These are phyloP conservation scores for Penicillium sp. DNA, from an alignment of 2,329 filamentous ascomycete genomes.

Conservation along the genomic window DNA sequence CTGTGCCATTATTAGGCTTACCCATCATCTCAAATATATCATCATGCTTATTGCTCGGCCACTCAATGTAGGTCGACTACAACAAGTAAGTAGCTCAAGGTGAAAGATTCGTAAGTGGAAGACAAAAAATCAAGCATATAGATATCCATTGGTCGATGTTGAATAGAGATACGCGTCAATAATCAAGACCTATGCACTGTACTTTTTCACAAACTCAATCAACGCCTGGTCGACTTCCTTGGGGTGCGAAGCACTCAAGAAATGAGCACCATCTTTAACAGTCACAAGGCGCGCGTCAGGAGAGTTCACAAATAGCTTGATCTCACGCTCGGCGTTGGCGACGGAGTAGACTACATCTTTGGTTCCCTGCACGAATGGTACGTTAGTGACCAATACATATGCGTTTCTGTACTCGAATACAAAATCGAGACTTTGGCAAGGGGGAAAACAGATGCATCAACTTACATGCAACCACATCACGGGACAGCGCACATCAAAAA, in stretches of 20 bases:
- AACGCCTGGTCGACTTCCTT: not conserved
- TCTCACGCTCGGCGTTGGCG: conserved; percentile 30
- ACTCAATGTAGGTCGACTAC: not conserved
- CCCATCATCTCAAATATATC: too few species aligned
- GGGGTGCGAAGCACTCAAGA: conserved; percentile 32
- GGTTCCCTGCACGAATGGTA: conserved; percentile 10
- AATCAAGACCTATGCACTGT: not conserved
- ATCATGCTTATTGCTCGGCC: not conserved
- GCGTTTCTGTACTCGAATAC: not conserved
- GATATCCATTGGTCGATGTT: not conserved
- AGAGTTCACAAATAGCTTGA: conserved; percentile 48
- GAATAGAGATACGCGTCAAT: not conserved
- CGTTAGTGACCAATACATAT: not conserved
- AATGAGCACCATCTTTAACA: conserved; percentile 50
- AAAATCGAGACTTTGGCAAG: not conserved
- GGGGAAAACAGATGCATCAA: not conserved
- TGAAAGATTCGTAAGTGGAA: not conserved
- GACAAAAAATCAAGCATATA: not conserved
- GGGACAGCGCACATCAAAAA: conserved; percentile 47
- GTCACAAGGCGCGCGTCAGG: conserved; percentile 44
- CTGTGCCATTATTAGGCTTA: not conserved
- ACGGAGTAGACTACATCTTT: conserved; percentile 16
- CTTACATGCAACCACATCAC: conserved; percentile 2
- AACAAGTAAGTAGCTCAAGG: not conserved
- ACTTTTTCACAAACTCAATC: conserved; percentile 1